Conservation (phyloP, 2,329 filamentous ascomycete genomes). For the Coniella vitis region DNA sequence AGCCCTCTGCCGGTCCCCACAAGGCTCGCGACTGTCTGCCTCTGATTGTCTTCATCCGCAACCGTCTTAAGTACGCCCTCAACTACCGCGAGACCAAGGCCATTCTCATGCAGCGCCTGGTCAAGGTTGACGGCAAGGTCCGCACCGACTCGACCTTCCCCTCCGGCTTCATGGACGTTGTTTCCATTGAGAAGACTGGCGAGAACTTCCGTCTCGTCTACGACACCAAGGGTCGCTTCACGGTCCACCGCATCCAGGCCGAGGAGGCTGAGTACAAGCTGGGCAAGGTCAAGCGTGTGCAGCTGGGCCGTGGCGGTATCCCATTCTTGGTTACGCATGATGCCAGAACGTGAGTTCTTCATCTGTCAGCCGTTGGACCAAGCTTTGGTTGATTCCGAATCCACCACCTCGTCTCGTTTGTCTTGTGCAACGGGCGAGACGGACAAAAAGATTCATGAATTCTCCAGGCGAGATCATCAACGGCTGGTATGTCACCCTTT, state of each 20-base stretch:
- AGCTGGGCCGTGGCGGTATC: conserved; percentile 98
- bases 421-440: background rate
- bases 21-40: conserved; percentile 99
- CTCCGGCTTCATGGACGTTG: conserved; percentile 98
- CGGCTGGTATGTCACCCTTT: conserved; percentile 47
- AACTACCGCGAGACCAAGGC: conserved; percentile 96
- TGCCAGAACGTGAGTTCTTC: conserved; percentile 99
- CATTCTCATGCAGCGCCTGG: conserved; percentile 98
- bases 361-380: conserved; percentile 99
- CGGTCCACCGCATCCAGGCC: conserved; percentile 96
- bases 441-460: conserved; percentile 10
- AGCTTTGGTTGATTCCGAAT: conserved; percentile 76
- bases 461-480: conserved; percentile 34
- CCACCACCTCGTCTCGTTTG: conserved; percentile 24
- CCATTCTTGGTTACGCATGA: conserved; percentile 99
- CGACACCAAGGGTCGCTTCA: conserved; percentile 99
- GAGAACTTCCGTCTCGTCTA: conserved; percentile 99
- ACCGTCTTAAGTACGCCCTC: conserved; percentile 98
- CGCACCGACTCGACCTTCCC: conserved; percentile 98
- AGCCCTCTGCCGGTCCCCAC: conserved; percentile 81
- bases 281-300: conserved; percentile 99
- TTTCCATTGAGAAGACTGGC: conserved; percentile 98
- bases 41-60: conserved; percentile 95
- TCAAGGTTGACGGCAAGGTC: conserved; percentile 99
- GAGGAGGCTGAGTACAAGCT: conserved; percentile 99